These are phyloP conservation scores for Rhizophagus prolifer DNA, from an alignment of 192 early-diverging fungal genomes.

Conservation along the genomic window DNA sequence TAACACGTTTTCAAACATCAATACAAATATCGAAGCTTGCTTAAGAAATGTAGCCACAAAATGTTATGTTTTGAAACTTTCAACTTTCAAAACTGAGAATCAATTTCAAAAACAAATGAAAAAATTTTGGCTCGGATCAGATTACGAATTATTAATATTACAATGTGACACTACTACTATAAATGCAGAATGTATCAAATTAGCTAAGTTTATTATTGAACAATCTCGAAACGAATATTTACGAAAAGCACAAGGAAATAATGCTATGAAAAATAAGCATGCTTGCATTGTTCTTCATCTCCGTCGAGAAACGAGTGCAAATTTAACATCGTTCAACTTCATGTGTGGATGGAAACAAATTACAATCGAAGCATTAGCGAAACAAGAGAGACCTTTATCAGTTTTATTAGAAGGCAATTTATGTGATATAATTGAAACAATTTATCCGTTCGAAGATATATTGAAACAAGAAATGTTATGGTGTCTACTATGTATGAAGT, in stretches of 20 bases:
- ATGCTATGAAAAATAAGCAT: constrained; percentile 10
- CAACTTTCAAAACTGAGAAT: constrained; percentile 28
- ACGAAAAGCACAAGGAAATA: not conserved
- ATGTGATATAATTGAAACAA: constrained; percentile 8
- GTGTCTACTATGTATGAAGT: constrained; percentile 33
- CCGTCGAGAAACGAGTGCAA: not conserved
- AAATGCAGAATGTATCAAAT: constrained; percentile 27
- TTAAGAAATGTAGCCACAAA: not conserved
- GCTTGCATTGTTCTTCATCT: constrained; percentile 31
- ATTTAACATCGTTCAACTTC: constrained; percentile 16
- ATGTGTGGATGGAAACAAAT: constrained; percentile 33
- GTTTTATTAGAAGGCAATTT: constrained; percentile 19
- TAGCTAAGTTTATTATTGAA: constrained; percentile 33
- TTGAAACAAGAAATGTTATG: constrained; percentile 30
- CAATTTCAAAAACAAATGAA: constrained; percentile 27
- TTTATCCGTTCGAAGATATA: constrained; percentile 30
- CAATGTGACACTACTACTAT: constrained; percentile 29
- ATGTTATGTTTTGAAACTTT: constrained; percentile 27
- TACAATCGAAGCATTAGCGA: constrained; percentile 20
- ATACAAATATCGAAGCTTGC: constrained; percentile 25
- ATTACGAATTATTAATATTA: constrained; percentile 17
- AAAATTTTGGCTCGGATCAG: constrained; percentile 26
- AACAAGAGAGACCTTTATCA: constrained; percentile 26
- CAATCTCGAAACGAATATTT: constrained; percentile 28
- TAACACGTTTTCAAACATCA: constrained; percentile 33